A percentile compares a stretch with the other conserved stretches of the same genome.
Evolutionary conservation across 1,284 basidiomycete species (phyloP).

Genomic region (Moniliophthora roreri): DNA sequence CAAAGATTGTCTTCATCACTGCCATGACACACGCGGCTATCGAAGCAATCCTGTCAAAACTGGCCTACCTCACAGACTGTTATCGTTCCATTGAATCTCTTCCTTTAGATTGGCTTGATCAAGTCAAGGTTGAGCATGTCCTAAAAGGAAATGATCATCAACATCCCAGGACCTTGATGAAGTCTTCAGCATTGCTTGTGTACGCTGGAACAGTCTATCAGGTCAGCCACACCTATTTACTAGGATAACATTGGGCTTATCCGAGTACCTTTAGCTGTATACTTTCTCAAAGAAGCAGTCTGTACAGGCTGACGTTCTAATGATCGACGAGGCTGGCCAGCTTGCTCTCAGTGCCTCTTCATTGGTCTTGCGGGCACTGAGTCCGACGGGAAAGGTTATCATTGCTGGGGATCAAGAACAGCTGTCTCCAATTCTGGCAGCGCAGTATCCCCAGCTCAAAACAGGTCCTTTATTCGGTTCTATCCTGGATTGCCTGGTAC

Average conservation of each 20-base stretch:
- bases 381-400: conserved; percentile 36
- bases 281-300: conserved; percentile 40
- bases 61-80: conserved; percentile 32
- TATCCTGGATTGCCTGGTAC: conserved; percentile 45
- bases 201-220: conserved; percentile 51
- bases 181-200: conserved; percentile 27
- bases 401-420: conserved; percentile 53
- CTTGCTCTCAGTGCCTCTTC: conserved; percentile 43
- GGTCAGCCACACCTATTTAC: conserved; percentile 22
- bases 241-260: neutral
- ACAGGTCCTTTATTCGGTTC: conserved; percentile 43
- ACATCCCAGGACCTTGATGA: conserved; percentile 23
- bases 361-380: conserved; percentile 42
- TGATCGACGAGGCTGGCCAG: conserved; percentile 51
- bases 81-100: conserved; percentile 37
- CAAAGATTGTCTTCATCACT: conserved; percentile 43
- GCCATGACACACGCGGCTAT: conserved; percentile 53
- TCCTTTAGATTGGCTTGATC: conserved; percentile 38
- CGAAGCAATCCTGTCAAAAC: conserved; percentile 41
- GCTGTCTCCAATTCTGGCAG: conserved; percentile 46
- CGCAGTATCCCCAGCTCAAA: conserved; percentile 40
- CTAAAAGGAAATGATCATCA: conserved; percentile 37
- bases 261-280: conserved; percentile 33
- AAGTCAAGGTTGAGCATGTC: conserved; percentile 39
- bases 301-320: conserved; percentile 39